phyloP scores from a whole-genome alignment of 2,329 filamentous ascomycete genomes.

The Xylaria sp. region DNA sequence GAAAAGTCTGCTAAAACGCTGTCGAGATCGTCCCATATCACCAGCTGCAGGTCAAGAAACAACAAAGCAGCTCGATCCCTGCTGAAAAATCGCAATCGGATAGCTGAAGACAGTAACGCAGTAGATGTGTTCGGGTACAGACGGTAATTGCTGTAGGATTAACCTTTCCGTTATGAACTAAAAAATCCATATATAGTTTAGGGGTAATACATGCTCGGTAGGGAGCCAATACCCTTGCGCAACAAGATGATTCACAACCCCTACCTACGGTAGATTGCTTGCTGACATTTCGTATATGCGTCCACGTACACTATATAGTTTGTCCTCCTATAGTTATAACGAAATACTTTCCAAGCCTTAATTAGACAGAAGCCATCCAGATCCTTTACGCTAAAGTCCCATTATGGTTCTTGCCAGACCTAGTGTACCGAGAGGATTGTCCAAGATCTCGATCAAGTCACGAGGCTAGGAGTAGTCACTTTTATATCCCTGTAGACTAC shows the following conservation, averaged over 20 bases:
- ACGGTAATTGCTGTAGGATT: no score
- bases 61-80: not conserved
- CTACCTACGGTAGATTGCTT: not conserved
- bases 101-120: not conserved
- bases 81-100: not conserved
- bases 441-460: not conserved
- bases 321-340: not conserved
- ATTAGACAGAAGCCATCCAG: not conserved
- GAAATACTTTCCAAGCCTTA: not conserved
- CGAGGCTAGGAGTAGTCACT: not conserved
- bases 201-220: not conserved
- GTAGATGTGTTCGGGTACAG: not conserved
- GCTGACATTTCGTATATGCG: not conserved
- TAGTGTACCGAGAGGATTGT: not conserved
- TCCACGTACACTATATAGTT: no score
- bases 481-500: not conserved
- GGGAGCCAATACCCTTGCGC: not conserved
- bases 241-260: not conserved
- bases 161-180: no score
- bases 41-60: not conserved
- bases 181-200: not conserved
- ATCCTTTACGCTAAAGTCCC: no score
- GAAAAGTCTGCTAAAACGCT: not conserved
- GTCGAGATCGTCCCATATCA: not conserved
- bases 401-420: not conserved